A percentile compares a stretch with the other conserved stretches of the same genome.
These are phyloP conservation scores for Ceriops decandra DNA, from an alignment of 345 rosid species.

Conservation along the genomic window DNA sequence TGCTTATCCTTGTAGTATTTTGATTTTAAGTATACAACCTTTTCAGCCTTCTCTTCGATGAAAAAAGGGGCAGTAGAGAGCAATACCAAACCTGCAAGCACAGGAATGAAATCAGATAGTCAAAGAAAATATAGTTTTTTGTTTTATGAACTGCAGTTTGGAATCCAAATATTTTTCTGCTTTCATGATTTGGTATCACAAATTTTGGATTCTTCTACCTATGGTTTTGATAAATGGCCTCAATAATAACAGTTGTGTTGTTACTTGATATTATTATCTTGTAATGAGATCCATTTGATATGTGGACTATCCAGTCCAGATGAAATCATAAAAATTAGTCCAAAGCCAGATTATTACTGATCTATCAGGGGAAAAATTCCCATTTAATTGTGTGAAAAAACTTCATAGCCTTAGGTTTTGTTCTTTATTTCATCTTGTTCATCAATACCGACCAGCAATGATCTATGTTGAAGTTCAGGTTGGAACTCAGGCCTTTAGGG, in stretches of 20 bases:
- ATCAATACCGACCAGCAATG: background rate
- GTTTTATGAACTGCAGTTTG: background rate
- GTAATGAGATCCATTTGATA: too few relatives aligned
- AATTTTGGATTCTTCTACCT: background rate
- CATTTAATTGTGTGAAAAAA: background rate
- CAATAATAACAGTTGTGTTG: background rate
- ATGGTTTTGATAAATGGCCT: background rate
- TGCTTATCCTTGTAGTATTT: too few relatives aligned
- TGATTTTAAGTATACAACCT: too few relatives aligned
- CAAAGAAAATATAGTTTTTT: background rate
- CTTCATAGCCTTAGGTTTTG: background rate
- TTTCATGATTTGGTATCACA: background rate
- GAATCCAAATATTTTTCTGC: background rate
- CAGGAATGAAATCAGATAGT: too few relatives aligned
- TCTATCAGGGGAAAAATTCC: background rate
- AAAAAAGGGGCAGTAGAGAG: too few relatives aligned
- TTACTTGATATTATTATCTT: background rate
- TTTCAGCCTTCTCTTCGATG: too few relatives aligned
- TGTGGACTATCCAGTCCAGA: background rate
- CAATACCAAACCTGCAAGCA: too few relatives aligned
- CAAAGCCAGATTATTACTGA: background rate
- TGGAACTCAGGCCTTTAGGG: conserved; percentile 76
- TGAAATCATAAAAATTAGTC: background rate
- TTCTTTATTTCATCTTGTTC: background rate
- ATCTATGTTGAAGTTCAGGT: conserved; percentile 35